Conservation (phyloP, 805 yeast genomes). For the Wickerhamiella slavikovae region DNA sequence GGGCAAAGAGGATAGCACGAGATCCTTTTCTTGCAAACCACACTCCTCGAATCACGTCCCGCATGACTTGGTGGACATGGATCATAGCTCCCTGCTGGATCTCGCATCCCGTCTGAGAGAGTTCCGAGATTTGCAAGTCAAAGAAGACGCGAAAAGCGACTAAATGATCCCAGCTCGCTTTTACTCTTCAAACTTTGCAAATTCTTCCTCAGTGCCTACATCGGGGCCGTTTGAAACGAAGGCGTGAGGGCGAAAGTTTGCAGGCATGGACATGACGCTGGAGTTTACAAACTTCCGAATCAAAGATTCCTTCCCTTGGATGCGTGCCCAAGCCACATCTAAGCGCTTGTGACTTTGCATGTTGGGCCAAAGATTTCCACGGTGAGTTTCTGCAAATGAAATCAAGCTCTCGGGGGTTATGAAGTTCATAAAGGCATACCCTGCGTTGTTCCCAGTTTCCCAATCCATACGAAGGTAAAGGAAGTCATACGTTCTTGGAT, state of each 20-base stretch:
- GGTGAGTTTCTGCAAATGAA: slow-evolving; percentile 24
- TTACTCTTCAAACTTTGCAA: slow-evolving; percentile 14
- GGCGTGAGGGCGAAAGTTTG: slow-evolving; percentile 28
- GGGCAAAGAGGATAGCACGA: slow-evolving; percentile 38
- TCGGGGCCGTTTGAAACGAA: slow-evolving; percentile 25
- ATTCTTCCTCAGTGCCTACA: slow-evolving; percentile 24
- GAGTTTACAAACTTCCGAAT: slow-evolving; percentile 30
- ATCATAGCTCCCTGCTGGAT: slow-evolving; percentile 7
- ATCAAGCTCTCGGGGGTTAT: slow-evolving; percentile 24
- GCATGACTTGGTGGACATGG: slow-evolving; percentile 53
- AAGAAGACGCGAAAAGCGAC: background rate
- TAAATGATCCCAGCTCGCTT: background rate
- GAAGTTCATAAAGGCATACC: slow-evolving; percentile 34
- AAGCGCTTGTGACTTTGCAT: slow-evolving; percentile 30
- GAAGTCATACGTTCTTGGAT: slow-evolving; percentile 20
- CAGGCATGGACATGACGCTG: slow-evolving; percentile 27
- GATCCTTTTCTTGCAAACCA: slow-evolving; percentile 60
- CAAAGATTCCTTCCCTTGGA: slow-evolving; percentile 27
- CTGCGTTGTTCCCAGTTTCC: slow-evolving; percentile 31
- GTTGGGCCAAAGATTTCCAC: slow-evolving; percentile 28
- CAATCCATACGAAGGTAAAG: slow-evolving; percentile 32
- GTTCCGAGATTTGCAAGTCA: background rate
- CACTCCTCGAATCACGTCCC: slow-evolving; percentile 89
- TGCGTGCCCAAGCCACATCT: slow-evolving; percentile 30
- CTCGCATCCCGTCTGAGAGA: slow-evolving; percentile 7